Base-by-base conservation (phyloP, 2,329 filamentous ascomycete species). In the Nemania sp. region DNA sequence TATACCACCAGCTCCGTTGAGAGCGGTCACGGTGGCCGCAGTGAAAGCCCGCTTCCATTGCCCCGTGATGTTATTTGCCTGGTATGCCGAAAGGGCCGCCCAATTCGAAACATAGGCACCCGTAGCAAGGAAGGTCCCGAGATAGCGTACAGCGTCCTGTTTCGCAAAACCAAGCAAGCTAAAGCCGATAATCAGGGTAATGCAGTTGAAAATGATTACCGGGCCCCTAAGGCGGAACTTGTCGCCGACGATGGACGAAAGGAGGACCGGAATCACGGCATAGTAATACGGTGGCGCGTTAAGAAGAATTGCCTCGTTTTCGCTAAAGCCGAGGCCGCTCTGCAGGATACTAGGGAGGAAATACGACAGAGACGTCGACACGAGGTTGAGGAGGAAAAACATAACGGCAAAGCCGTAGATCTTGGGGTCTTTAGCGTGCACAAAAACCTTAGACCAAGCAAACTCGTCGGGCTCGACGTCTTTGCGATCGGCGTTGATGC, bases 61-160 rank as follows among this genome's bases (percentile, higher is more conserved):
- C 0, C 87, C 87, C 0, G 85, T 82, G 49, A 90, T 83, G 70
- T 89, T 91, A 75, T 89, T 90, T 18, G 86, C 85, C 74, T 88
- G 85, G 70, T 89, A 90, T 0, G 88, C 85, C 60, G 87, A 89
- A 69, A 92, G 79, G 0, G 88, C 89, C 0, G 90, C 89, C 89
- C 89, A 92, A 70, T 92, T 92, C 3, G 86, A 88, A 3, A 92
- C 84, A 70, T 91, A 92, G 0, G 89, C 89, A 0, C 90, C 90
- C 0, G 89, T 92, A 0, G 89, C 88, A 1, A 92, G 82, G 76
- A 86, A 91, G 0, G 88, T 88, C 8, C 89, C 90, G 32, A 90
- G 80, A 70, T 91, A 91, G 55, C 90, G 85, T 3, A 89, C 87
- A 0, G 87, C 82, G 59, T 90, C 85, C 63, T 89, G 84, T 15